A percentile compares a stretch with the other conserved stretches of the same genome.
Conservation (phyloP, 805 yeast genomes). For the Wickerhamiella lipophila region DNA sequence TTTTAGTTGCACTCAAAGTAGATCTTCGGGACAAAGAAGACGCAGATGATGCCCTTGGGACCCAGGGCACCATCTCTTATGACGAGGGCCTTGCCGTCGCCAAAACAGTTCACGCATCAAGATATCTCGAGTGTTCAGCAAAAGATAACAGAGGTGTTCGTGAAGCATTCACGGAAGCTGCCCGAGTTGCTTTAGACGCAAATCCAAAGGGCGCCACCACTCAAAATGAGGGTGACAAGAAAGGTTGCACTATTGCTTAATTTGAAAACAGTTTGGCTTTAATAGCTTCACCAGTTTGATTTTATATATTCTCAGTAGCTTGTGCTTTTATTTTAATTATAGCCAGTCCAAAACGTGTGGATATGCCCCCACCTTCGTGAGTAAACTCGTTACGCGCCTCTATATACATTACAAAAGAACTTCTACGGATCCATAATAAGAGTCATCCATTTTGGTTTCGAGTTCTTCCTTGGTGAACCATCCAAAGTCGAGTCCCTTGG, state of each 20-base stretch:
- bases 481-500: conserved; percentile 40
- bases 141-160: conserved; percentile 96
- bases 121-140: conserved; percentile 94
- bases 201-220: conserved; percentile 51
- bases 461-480: conserved; percentile 85
- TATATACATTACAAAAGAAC: conserved; percentile 12
- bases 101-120: conserved; percentile 79
- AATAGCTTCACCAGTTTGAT: background rate
- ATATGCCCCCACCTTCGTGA: too few species aligned
- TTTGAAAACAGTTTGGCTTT: background rate
- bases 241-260: conserved; percentile 19
- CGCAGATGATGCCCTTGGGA: conserved; percentile 27
- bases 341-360: too few species aligned
- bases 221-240: conserved; percentile 24
- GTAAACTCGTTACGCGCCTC: background rate
- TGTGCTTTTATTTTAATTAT: background rate
- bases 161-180: conserved; percentile 97
- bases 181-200: conserved; percentile 87
- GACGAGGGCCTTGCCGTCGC: conserved; percentile 93
- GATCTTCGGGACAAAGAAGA: conserved; percentile 69
- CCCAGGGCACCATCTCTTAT: conserved; percentile 43
- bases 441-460: conserved; percentile 36
- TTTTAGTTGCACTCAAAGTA: conserved; percentile 87
- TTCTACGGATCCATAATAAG: conserved; percentile 35
- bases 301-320: conserved; percentile 1